Base-by-base conservation (phyloP, 2,329 filamentous ascomycete species). In the Cercospora sesami region DNA sequence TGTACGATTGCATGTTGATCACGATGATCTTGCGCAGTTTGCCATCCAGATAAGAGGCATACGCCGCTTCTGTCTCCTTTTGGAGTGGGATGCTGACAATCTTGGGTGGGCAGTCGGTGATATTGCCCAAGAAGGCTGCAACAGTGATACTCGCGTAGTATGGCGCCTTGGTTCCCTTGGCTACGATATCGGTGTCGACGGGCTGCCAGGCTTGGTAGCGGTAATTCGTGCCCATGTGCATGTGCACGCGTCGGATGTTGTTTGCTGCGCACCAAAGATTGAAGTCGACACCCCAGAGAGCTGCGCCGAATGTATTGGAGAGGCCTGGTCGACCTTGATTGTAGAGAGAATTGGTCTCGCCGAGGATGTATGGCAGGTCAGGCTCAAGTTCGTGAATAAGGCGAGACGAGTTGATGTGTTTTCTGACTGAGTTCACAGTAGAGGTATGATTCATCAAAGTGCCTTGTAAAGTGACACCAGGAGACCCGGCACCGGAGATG, bases 181-280 rank as follows among this genome's bases (percentile, higher is more conserved):
- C 78, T 0, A 83, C 83, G 14, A 80, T 80, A 60, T 79, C 75
- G 0, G 86, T 89, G 4, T 79, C 73, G 55, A 89, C 72, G 0
- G 87, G 87, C 73, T 90, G 87, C 87, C 87, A 90, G 58, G 82
- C 79, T 68, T 81, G 81, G 74, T 90, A 90, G 7, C 87, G 82
- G 74, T 87, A 90, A 75, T 89, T 83, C 14, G 86, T 88, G 10
- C 87, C 88, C 80, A 86, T 84, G 77, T 90, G 88, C 85, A 90
- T 87, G 74, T 89, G 86, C 2, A 87, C 82, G 21, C 87, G 83
- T 55, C 79, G 79, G 77, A 90, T 85, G 16, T 84, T 85, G 2
- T 83, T 82, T 0, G 84, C 80, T 1, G 87, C 88, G 63, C 82
- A 83, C 74, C 85, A 86, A 5, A 90, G 80, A 70, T 85, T 85